These are phyloP conservation scores for Pseudopyricularia cyperi DNA, from an alignment of 2,329 filamentous ascomycete species.

Conservation along the genomic window DNA sequence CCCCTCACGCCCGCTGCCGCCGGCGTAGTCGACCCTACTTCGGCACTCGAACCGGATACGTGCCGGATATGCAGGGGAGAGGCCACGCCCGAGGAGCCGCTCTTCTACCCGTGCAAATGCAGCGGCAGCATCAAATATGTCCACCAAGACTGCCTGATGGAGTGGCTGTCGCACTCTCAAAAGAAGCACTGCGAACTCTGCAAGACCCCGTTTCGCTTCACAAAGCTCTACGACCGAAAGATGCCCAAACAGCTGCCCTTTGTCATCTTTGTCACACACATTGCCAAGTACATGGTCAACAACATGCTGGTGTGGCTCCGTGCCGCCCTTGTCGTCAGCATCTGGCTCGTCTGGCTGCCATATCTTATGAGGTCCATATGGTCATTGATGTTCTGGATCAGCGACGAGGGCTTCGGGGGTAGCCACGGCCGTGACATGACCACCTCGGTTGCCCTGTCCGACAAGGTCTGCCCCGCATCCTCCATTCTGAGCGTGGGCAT, in stretches of 20 bases:
- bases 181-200: conserved; percentile 99
- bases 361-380: conserved; percentile 86
- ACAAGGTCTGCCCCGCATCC: conserved; percentile 18
- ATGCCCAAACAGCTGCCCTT: conserved; percentile 81
- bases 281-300: conserved; percentile 57
- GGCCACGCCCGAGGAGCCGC: conserved; percentile 64
- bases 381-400: conserved; percentile 90
- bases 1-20: conserved; percentile 1
- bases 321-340: conserved; percentile 62
- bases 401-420: conserved; percentile 53
- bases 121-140: conserved; percentile 98
- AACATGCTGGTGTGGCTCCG: conserved; percentile 69
- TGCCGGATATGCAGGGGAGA: conserved; percentile 96
- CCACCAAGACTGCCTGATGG: conserved; percentile 95
- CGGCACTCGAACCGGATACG: conserved; percentile 51
- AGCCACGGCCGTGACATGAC: conserved; percentile 6
- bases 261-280: conserved; percentile 68
- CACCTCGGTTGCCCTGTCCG: conserved; percentile 13
- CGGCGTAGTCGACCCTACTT: not conserved
- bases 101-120: conserved; percentile 98
- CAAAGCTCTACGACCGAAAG: conserved; percentile 86
- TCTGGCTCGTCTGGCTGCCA: conserved; percentile 83
- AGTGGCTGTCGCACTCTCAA: conserved; percentile 96
- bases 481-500: conserved; percentile 8
- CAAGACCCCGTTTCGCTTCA: conserved; percentile 97